Evolutionary conservation across 2,329 filamentous ascomycete genomes (phyloP), one percentile per base, ranked within the genome.

Genomic region (Cryphonectria nitschkei): DNA sequence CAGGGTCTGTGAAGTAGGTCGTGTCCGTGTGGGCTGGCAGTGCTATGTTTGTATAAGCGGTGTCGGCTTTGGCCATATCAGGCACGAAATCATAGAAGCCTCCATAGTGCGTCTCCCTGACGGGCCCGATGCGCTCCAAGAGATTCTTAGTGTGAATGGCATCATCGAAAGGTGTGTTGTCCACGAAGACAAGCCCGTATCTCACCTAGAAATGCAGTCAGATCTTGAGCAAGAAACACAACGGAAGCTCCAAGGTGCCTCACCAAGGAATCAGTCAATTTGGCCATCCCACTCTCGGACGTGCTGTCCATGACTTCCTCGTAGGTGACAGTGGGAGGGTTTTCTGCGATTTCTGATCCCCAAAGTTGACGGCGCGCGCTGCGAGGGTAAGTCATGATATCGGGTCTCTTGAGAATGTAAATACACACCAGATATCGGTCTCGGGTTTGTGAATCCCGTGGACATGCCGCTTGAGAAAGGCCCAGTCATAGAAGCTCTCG

Each of bases 1-100:
- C 91, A 0, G 96, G 95, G 74, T 98, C 95, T 32, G 90, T 94
- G 82, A 98, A 98, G 81, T 99, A 98, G 0, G 95, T 97, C 8
- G 89, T 98, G 81, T 99, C 96, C 0, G 95, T 98, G 80, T 99
- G 96, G 0, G 93, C 91, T 29, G 90, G 89, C 2, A 99, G 87
- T 0, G 90, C 90, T 66, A 96, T 86, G 76, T 92, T 94, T 1
- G 95, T 98, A 82, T 98, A 99, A 3, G 94, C 94, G 1, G 93
- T 97, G 77, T 97, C 94, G 74, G 95, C 95, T 77, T 92, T 92
- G 39, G 93, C 91, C 34, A 98, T 87, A 80, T 98, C 93, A 6
- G 95, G 92, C 0, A 93, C 93, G 80, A 98, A 98, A 81, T 98
- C 95, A 76, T 88, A 88, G 77, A 87, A 87, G 71, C 82, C 89